Conservation (phyloP, 441 rosid genomes). For the Gossypium schwendimanii region DNA sequence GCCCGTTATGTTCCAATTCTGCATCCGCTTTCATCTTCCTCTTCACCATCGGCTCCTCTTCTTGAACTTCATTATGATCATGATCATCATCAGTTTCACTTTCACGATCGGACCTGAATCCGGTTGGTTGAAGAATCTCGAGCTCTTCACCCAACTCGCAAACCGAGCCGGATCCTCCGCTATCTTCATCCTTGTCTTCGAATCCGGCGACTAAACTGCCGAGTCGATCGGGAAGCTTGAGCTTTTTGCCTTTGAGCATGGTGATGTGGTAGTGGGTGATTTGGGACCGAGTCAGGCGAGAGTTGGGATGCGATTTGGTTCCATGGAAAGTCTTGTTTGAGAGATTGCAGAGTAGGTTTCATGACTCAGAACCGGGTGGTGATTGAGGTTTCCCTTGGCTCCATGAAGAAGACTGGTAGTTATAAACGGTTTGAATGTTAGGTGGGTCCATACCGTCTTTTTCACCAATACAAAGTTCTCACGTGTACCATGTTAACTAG, state of each 20-base stretch:
- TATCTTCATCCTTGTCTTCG: slow-evolving; percentile 23
- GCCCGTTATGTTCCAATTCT: slow-evolving; percentile 16
- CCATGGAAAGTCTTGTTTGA: not conserved
- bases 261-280: slow-evolving; percentile 1
- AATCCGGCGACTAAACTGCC: slow-evolving; percentile 46
- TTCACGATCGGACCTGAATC: slow-evolving; percentile 19
- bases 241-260: slow-evolving; percentile 46
- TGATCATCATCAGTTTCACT: slow-evolving; percentile 13
- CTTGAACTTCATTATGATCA: not conserved
- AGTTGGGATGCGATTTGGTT: slow-evolving; percentile 1
- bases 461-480: not conserved
- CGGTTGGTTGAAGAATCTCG: slow-evolving; percentile 40
- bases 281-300: slow-evolving; percentile 13
- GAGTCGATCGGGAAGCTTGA: slow-evolving; percentile 45
- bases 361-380: not conserved
- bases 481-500: not conserved
- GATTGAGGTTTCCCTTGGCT: not conserved
- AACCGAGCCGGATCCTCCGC: slow-evolving; percentile 18
- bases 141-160: slow-evolving; percentile 56
- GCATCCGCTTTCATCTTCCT: slow-evolving; percentile 15
- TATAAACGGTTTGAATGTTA: slow-evolving; percentile 33
- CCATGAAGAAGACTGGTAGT: slow-evolving; percentile 37
- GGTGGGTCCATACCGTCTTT: slow-evolving; percentile 16
- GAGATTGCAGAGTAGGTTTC: not conserved
- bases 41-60: not conserved